Evolutionary conservation across 2,329 filamentous ascomycete genomes (phyloP).

Genomic region (Hawksworthiomyces lignivorus): DNA sequence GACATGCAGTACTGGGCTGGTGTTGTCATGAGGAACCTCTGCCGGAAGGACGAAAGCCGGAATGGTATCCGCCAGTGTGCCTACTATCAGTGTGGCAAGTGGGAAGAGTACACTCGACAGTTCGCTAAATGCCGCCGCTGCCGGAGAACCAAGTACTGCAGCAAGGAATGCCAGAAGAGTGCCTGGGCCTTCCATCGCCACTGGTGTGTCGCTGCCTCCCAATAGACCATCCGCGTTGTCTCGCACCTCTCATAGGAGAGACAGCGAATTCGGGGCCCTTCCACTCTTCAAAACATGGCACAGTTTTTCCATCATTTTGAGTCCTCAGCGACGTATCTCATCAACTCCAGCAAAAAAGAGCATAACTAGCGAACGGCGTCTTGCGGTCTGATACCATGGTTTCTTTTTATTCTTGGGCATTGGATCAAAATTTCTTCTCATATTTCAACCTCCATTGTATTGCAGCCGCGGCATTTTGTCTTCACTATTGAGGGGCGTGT

Average conservation of each 20-base stretch:
- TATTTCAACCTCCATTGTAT: neutral
- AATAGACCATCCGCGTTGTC: no score
- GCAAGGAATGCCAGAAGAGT: slow-evolving; percentile 98
- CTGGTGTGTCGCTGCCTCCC: slow-evolving; percentile 79
- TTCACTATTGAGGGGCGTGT: no score
- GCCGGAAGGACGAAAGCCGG: slow-evolving; percentile 90
- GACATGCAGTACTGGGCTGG: slow-evolving; percentile 99
- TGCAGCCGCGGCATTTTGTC: no score
- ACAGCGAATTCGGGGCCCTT: no score
- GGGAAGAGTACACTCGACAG: slow-evolving; percentile 93
- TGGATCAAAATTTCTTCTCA: slow-evolving; percentile 2
- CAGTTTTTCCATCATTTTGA: neutral
- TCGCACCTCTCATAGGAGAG: no score
- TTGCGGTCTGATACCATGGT: slow-evolving; percentile 14
- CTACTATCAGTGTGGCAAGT: slow-evolving; percentile 96
- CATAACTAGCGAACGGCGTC: slow-evolving; percentile 12
- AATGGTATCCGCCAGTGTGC: slow-evolving; percentile 95
- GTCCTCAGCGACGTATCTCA: no score
- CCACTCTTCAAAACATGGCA: no score
- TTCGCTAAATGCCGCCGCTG: slow-evolving; percentile 97
- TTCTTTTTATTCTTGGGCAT: slow-evolving; percentile 7
- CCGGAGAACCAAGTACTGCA: slow-evolving; percentile 96
- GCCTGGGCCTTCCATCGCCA: slow-evolving; percentile 98
- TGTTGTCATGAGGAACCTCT: slow-evolving; percentile 97
- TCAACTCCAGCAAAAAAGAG: neutral